Percentiles rank a stretch among this genome's conserved stretches.
These are phyloP conservation scores for Thymus mandschuricus DNA, from an alignment of 257 asterid species.

Conservation along the genomic window DNA sequence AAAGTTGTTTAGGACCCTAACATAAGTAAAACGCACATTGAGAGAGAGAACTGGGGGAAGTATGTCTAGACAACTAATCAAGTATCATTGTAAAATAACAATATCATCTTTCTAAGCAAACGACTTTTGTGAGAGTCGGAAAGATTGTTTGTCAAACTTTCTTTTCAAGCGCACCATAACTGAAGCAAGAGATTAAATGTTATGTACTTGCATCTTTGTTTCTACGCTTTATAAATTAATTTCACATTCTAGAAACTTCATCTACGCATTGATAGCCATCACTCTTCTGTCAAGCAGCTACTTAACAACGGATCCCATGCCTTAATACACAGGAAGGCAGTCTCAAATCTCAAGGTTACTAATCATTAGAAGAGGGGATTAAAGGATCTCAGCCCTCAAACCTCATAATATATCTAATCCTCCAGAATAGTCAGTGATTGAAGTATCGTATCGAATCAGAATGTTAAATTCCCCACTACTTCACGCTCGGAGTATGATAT, in stretches of 20 bases:
- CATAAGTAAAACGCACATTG: not conserved
- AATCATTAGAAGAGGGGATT: not conserved
- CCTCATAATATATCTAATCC: not conserved
- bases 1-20: slow-evolving; percentile 85
- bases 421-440: slow-evolving; percentile 5
- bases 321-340: not conserved
- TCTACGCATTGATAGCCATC: not conserved
- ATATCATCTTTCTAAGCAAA: too few species aligned
- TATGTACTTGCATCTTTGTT: not conserved
- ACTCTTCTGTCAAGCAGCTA: not conserved
- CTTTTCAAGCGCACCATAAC: not conserved
- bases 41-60: not conserved
- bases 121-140: not conserved
- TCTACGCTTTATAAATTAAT: not conserved
- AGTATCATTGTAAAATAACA: not conserved
- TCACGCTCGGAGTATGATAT: not conserved
- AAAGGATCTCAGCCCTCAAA: not conserved
- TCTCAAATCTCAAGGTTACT: not conserved
- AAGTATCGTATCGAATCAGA: not conserved
- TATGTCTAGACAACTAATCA: not conserved
- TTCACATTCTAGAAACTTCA: not conserved
- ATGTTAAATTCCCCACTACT: not conserved
- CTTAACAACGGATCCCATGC: not conserved
- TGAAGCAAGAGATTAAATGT: not conserved
- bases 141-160: too few species aligned